Evolutionary conservation across 257 asterid species (phyloP).

Genomic region (Petrea volubilis): DNA sequence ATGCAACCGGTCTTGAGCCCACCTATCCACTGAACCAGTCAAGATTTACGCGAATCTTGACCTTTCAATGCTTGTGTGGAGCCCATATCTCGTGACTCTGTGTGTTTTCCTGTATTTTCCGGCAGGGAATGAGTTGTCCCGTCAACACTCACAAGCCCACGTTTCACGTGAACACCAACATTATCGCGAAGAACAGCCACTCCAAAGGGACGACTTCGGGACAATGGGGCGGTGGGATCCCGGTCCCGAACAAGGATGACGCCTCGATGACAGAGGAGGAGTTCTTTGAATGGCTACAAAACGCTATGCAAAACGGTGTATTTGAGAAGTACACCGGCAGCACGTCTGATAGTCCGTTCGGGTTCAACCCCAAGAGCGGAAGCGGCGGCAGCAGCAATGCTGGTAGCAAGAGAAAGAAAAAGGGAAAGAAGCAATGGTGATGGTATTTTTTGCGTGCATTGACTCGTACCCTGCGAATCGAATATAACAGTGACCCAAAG

Average conservation of each 20-base stretch:
- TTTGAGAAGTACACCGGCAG: conserved; percentile 54
- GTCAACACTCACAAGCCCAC: conserved; percentile 87
- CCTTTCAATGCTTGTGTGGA: too few relatives aligned
- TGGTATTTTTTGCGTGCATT: neutral
- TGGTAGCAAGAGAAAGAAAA: conserved; percentile 61
- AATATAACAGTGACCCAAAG: too few relatives aligned
- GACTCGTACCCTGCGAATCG: neutral
- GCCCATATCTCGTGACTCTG: too few relatives aligned
- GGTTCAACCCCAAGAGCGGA: conserved; percentile 42
- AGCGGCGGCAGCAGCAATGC: conserved; percentile 36
- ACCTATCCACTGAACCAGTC: too few relatives aligned
- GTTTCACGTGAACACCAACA: conserved; percentile 82
- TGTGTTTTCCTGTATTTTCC: neutral
- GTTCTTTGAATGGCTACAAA: conserved; percentile 83
- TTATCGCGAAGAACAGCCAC: conserved; percentile 51
- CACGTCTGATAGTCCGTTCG: conserved; percentile 47
- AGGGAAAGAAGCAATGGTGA: conserved; percentile 78
- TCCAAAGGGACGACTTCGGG: conserved; percentile 59
- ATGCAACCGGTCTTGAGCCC: too few relatives aligned
- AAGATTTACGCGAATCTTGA: too few relatives aligned
- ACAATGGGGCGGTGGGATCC: conserved; percentile 60
- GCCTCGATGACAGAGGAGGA: conserved; percentile 89
- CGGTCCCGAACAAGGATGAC: conserved; percentile 60
- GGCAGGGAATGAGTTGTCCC: conserved; percentile 91
- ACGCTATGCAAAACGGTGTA: conserved; percentile 68